Evolutionary conservation across 2,329 filamentous ascomycete genomes (phyloP), one percentile per base, ranked within the genome.

Genomic region (Lithohypha guttulata): DNA sequence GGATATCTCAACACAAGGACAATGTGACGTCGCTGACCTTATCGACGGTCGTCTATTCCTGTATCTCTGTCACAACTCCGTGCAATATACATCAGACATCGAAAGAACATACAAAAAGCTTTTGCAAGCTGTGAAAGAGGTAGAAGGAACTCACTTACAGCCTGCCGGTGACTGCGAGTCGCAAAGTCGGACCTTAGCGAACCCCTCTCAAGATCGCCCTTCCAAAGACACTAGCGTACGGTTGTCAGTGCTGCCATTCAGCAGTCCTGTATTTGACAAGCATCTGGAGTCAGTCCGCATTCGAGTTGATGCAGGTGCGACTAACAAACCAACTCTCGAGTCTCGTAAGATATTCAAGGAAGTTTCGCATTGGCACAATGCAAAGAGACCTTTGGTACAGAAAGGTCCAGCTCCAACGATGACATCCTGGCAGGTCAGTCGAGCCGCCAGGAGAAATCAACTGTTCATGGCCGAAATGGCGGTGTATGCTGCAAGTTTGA

Each of bases 401-500:
- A 35, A 25, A 23, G 19, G 5, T n/a, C 11, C 13, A 6, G 9
- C 14, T 25, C 18, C 14, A 5, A 53, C 53, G 3, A 29, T 61
- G 8, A 45, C 53, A 27, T 41, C 42, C 10, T 56, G 51, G 45
- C 46, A 32, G 18, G 59, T 56, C 34, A 58, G 55, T 38, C 62
- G 54, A 43, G 61, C 64, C 5, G 58, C 56, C 37, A 68, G 61
- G 45, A 62, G 61, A 38, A 76, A 79, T 30, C 79, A 85, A 50
- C 66, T 64, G 36, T 77, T 75, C 52, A 80, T 82, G 71, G 69
- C 71, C 1, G 77, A 82, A 42, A 81, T 81, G 58, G 68, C 69
- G 19, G 64, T 68, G 1, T 86, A 85, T 53, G 77, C 81, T 2
- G 77, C 76, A 9, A 83, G 78, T 56, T 63, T 85, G 32, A 81